Base-by-base conservation (phyloP, 768 basidiomycete genomes). In the Termitomyces sp. region DNA sequence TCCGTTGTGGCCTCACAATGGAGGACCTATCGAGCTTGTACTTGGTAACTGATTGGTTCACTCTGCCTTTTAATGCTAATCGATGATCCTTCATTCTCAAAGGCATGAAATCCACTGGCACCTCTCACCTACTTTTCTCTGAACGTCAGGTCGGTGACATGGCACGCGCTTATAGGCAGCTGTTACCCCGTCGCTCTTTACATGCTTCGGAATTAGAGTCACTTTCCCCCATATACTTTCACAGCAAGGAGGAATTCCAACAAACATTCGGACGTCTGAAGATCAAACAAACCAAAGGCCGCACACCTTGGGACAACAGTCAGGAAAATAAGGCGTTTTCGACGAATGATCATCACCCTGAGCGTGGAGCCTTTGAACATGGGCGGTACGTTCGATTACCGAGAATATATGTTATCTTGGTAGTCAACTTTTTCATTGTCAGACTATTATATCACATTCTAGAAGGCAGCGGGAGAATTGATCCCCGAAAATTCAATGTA, bases 221-320 rank as follows among this genome's bases (percentile, higher is more conserved):
- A 0, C 62, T 83, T 8, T 83, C 82, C 0, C 82, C 82, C 0
- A 79, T 83, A 36, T 66, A 71, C 46, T 83, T 83, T 54, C 16
- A 52, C 50, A 64, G 61, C 7, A 20, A 18, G 4, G 52, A 68
- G 0, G 74, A 75, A 18, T 66, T 83, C 10, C 50, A 63, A 1
- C 72, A 70, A 43, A 82, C 79, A 61, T 61, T 82, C 3, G 61
- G 67, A 10, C 65, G 63, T 3, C 70, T 81, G 55, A 78, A 73
- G 50, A 74, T 74, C 6, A 78, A 76, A 49, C 60, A 68, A 0
- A 68, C 69, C 14, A 76, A 79, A 60, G 69, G 71, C 20, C 68
- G 71, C 32, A 46, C 66, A 14, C 56, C 61, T 1, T 69, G 64
- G 5, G 81, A 80, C 38, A 74, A 75, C 38, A 79, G 80, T 53